Evolutionary conservation across 2,329 filamentous ascomycete genomes (phyloP).

Genomic region (Drechmeria coniospora): DNA sequence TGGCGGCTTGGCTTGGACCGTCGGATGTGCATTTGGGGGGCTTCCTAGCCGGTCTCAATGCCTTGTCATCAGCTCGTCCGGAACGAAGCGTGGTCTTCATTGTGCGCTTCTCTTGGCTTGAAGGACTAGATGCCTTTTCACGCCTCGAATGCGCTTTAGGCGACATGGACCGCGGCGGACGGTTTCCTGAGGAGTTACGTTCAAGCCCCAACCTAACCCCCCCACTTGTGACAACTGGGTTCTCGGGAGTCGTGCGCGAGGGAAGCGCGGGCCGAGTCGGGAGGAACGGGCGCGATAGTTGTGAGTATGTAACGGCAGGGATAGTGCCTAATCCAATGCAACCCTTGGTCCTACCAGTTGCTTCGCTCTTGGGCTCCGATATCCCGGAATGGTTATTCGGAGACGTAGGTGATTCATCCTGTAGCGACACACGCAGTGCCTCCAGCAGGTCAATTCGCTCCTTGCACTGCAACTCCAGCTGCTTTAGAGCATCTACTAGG

Average conservation of each 20-base stretch:
- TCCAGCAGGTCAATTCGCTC: conserved; percentile 82
- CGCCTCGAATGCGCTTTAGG: conserved; percentile 16
- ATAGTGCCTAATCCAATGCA: conserved; percentile 74
- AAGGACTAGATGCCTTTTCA: conserved; percentile 28
- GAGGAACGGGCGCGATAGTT: conserved; percentile 56
- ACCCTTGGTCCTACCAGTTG: conserved; percentile 22
- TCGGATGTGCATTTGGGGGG: conserved; percentile 28
- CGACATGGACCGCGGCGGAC: conserved; percentile 15
- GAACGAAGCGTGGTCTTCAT: conserved; percentile 47
- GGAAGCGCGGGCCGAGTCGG: conserved; percentile 42
- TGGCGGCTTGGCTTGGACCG: conserved; percentile 48
- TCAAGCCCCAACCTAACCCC: conserved; percentile 13
- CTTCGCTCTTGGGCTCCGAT: conserved; percentile 10
- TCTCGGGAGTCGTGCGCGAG: conserved; percentile 36
- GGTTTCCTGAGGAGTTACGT: conserved; percentile 3
- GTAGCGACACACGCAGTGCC: conserved; percentile 54
- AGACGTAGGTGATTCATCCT: conserved; percentile 15
- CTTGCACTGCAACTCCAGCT: conserved; percentile 82
- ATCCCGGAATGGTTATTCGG: conserved; percentile 4
- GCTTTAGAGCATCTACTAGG: conserved; percentile 62
- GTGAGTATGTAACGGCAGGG: conserved; percentile 62
- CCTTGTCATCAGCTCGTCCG: conserved; percentile 27
- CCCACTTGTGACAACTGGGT: conserved; percentile 16
- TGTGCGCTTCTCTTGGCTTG: conserved; percentile 44
- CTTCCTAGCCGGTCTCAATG: conserved; percentile 22